A percentile compares a stretch with the other conserved stretches of the same genome.
Conservation (phyloP, 805 yeast genomes). For the Candida piceae region DNA sequence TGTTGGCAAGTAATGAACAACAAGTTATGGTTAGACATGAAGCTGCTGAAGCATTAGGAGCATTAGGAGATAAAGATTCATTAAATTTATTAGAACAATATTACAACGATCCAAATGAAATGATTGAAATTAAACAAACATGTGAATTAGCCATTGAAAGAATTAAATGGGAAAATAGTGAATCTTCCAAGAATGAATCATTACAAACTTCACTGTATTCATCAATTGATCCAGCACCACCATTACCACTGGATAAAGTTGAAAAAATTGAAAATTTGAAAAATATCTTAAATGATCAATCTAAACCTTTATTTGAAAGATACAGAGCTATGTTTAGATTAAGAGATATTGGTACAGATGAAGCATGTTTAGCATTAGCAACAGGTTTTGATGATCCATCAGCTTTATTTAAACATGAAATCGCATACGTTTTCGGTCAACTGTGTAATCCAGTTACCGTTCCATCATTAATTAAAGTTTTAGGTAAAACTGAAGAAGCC, state of each 20-base stretch:
- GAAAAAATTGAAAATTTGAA: slow-evolving; percentile 64
- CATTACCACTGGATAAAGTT: slow-evolving; percentile 59
- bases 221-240: slow-evolving; percentile 98
- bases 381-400: slow-evolving; percentile 85
- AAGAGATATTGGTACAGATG: slow-evolving; percentile 90
- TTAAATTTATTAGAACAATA: slow-evolving; percentile 61
- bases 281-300: slow-evolving; percentile 67
- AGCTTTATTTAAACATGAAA: slow-evolving; percentile 94
- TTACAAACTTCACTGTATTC: slow-evolving; percentile 74
- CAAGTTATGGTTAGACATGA: slow-evolving; percentile 98
- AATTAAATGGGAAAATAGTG: slow-evolving; percentile 86
- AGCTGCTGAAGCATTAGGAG: slow-evolving; percentile 98
- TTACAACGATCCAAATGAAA: slow-evolving; percentile 59
- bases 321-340: slow-evolving; percentile 98
- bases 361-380: slow-evolving; percentile 89
- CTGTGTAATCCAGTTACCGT: slow-evolving; percentile 89
- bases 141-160: slow-evolving; percentile 96
- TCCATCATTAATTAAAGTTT: slow-evolving; percentile 77
- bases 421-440: slow-evolving; percentile 98
- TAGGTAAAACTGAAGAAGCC: slow-evolving; percentile 75
- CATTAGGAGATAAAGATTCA: slow-evolving; percentile 78
- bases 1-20: slow-evolving; percentile 60
- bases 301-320: slow-evolving; percentile 79
- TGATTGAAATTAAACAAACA: slow-evolving; percentile 88
- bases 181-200: slow-evolving; percentile 56